These are phyloP conservation scores for Dioszegia hungarica DNA, from an alignment of 768 basidiomycete species.

Conservation along the genomic window DNA sequence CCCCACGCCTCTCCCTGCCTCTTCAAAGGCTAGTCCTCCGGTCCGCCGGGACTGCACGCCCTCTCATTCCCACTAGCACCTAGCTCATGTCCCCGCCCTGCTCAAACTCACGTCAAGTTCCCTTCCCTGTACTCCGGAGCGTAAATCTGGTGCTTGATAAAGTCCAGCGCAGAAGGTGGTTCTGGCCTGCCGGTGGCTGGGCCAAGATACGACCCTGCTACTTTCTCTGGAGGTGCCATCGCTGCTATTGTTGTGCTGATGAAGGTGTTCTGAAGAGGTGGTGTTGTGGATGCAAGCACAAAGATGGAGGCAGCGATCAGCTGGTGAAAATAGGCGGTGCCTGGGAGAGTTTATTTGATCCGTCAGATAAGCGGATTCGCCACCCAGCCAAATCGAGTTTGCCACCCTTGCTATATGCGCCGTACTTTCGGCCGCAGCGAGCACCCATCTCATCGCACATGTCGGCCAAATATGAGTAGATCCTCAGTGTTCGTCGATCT, in stretches of 20 bases:
- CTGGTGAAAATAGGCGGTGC: not conserved
- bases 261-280: not conserved
- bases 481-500: too few relatives aligned
- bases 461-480: too few relatives aligned
- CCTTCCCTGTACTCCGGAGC: slow-evolving; percentile 10
- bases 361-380: not conserved
- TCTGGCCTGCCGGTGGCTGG: slow-evolving; percentile 5
- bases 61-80: too few relatives aligned
- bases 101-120: slow-evolving; percentile 13
- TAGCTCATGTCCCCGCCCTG: too few relatives aligned
- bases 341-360: not conserved
- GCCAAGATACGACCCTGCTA: slow-evolving; percentile 9
- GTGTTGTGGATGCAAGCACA: too few relatives aligned
- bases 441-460: too few relatives aligned
- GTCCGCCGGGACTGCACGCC: too few relatives aligned
- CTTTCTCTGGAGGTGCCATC: slow-evolving; percentile 2
- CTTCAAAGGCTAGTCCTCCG: not conserved
- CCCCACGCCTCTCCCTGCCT: not conserved
- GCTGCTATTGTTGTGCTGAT: not conserved
- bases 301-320: too few relatives aligned
- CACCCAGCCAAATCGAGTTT: too few relatives aligned
- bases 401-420: too few relatives aligned
- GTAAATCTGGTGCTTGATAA: slow-evolving; percentile 3
- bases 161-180: slow-evolving; percentile 8
- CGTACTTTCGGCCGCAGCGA: too few relatives aligned